Evolutionary conservation across 352 stramenopile genomes (phyloP).

Genomic region (Albugo candida): DNA sequence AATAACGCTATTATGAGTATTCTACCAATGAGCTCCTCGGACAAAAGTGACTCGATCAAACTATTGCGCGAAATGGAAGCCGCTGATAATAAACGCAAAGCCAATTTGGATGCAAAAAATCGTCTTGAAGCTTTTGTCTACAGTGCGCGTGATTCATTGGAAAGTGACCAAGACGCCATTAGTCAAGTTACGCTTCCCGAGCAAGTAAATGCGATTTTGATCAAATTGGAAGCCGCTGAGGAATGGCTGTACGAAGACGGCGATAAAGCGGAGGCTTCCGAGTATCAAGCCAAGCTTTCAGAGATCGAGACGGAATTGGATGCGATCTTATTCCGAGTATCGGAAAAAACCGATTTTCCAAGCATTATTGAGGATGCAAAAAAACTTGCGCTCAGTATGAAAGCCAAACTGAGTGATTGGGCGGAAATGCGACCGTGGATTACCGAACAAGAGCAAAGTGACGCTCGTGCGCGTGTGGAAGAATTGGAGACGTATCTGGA

Average conservation of each 20-base stretch:
- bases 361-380: constrained; percentile 50
- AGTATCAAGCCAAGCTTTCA: constrained; percentile 75
- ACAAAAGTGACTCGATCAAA: constrained; percentile 46
- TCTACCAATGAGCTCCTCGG: constrained; percentile 32
- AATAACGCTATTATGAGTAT: constrained; percentile 19
- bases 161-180: constrained; percentile 44
- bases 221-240: constrained; percentile 61
- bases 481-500: constrained; percentile 71
- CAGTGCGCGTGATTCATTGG: constrained; percentile 76
- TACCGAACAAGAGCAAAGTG: constrained; percentile 77
- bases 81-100: constrained; percentile 41
- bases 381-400: constrained; percentile 40
- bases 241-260: constrained; percentile 89
- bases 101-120: constrained; percentile 78
- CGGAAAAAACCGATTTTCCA: constrained; percentile 70
- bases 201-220: constrained; percentile 61
- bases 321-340: constrained; percentile 79
- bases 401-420: constrained; percentile 44
- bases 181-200: constrained; percentile 67
- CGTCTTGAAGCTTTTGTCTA: constrained; percentile 88
- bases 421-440: constrained; percentile 51
- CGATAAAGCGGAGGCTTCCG: constrained; percentile 64
- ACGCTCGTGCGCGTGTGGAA: constrained; percentile 74
- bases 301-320: constrained; percentile 60
- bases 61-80: constrained; percentile 49